phyloP scores from a whole-genome alignment of 2,329 filamentous ascomycete genomes.

The Coniochaeta ligniaria region DNA sequence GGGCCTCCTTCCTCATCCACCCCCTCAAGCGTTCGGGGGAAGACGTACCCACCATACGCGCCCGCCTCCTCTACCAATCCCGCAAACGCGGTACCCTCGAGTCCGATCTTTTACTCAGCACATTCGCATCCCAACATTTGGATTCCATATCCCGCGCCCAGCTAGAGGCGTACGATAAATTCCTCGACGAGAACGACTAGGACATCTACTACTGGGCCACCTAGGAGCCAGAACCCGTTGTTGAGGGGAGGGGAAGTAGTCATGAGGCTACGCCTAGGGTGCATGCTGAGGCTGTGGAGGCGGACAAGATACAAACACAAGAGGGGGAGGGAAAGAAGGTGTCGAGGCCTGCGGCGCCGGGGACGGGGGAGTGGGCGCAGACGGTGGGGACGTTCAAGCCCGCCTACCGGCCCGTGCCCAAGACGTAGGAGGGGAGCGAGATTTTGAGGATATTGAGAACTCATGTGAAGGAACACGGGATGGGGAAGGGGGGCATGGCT shows the following conservation, averaged over 20 bases:
- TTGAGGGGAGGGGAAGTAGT: too few species aligned
- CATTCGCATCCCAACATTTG: constrained; percentile 82
- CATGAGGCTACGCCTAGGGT: constrained; percentile 6
- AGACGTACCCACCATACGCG: constrained; percentile 77
- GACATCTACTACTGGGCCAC: constrained; percentile 99
- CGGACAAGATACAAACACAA: too few species aligned
- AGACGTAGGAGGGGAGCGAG: constrained; percentile 77
- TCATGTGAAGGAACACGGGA: constrained; percentile 63
- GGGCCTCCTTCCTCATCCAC: constrained; percentile 79
- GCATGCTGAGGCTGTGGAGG: constrained; percentile 13
- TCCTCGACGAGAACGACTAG: constrained; percentile 99
- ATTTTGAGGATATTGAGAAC: constrained; percentile 67
- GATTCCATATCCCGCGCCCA: constrained; percentile 63
- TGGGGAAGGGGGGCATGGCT: constrained; percentile 38
- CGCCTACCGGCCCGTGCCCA: constrained; percentile 83
- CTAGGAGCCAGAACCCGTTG: constrained; percentile 57
- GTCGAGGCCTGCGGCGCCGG: constrained; percentile 17
- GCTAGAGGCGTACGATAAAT: constrained; percentile 78
- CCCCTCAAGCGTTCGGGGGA: constrained; percentile 82
- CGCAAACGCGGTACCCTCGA: constrained; percentile 95
- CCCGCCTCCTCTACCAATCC: constrained; percentile 82
- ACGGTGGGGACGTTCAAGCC: constrained; percentile 92
- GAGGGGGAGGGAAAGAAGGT: constrained; percentile 12
- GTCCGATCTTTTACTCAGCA: constrained; percentile 91
- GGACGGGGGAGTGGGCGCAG: constrained; percentile 86